phyloP scores from a whole-genome alignment of 2,329 filamentous ascomycete species.

The Emmonsia crescens region DNA sequence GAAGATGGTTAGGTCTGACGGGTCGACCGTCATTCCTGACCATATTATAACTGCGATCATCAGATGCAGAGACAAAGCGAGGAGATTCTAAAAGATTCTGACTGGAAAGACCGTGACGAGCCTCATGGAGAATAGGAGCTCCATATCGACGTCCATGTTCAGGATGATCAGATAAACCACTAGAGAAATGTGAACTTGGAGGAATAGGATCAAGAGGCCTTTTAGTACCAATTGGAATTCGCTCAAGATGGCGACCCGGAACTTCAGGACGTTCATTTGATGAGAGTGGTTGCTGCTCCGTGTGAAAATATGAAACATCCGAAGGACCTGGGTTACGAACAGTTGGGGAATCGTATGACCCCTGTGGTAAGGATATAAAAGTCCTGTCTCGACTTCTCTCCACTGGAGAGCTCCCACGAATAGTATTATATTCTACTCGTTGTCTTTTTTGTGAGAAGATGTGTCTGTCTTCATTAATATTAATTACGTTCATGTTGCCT shows the following conservation, averaged over 20 bases:
- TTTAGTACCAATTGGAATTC: constrained; percentile 6
- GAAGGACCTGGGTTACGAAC: background rate
- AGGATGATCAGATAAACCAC: constrained; percentile 11
- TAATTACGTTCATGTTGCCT: constrained; percentile 14
- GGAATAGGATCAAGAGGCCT: constrained; percentile 11
- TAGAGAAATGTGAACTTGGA: constrained; percentile 13
- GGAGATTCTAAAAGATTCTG: constrained; percentile 5
- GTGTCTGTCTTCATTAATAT: constrained; percentile 18
- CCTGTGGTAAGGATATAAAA: background rate
- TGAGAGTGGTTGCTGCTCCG: constrained; percentile 3
- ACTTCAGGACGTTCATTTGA: constrained; percentile 11
- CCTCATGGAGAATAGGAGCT: constrained; percentile 8
- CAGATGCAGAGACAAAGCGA: constrained; percentile 8
- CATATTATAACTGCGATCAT: constrained; percentile 13
- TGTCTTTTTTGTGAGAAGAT: constrained; percentile 24
- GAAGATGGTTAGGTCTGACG: constrained; percentile 12
- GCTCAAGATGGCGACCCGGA: constrained; percentile 15
- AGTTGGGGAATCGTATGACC: background rate
- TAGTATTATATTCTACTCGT: constrained; percentile 19
- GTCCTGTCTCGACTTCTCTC: background rate
- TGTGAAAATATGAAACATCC: constrained; percentile 10
- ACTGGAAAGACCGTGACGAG: constrained; percentile 1
- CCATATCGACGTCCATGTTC: constrained; percentile 12
- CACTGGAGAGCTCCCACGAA: background rate
- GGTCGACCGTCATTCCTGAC: constrained; percentile 14